Conservation (phyloP, 768 basidiomycete genomes). For the Lenzites betulinus region DNA sequence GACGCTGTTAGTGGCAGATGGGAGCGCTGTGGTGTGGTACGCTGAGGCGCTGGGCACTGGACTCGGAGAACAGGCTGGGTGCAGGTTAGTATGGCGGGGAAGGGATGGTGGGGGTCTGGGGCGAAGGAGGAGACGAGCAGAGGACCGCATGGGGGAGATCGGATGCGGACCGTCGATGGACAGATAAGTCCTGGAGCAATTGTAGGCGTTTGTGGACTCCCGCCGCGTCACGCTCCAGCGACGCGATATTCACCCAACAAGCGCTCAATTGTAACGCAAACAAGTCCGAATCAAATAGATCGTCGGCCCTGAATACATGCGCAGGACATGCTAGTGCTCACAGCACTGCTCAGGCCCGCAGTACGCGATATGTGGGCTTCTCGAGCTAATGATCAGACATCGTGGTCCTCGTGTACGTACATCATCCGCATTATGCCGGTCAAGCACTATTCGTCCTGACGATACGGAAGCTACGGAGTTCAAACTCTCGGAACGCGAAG, state of each 20-base stretch:
- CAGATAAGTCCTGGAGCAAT: background rate
- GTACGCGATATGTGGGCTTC: too few species aligned
- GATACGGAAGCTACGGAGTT: background rate
- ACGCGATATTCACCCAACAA: background rate
- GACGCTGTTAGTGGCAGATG: background rate
- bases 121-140: background rate
- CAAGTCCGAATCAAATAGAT: background rate
- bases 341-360: too few species aligned
- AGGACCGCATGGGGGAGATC: constrained; percentile 9
- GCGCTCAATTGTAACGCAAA: background rate
- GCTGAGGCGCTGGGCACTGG: background rate
- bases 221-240: background rate
- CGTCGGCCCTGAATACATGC: too few species aligned
- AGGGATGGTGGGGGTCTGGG: background rate
- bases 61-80: too few species aligned
- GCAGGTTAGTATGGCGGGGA: background rate
- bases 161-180: background rate
- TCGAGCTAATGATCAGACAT: background rate
- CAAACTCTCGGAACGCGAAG: background rate
- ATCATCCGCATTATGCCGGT: background rate
- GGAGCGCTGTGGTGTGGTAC: background rate
- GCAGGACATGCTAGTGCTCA: too few species aligned
- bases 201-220: constrained; percentile 15
- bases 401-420: background rate
- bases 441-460: background rate